Evolutionary conservation across 768 basidiomycete species (phyloP), one percentile per base, ranked within the genome.

Genomic region (Lentinula boryana): DNA sequence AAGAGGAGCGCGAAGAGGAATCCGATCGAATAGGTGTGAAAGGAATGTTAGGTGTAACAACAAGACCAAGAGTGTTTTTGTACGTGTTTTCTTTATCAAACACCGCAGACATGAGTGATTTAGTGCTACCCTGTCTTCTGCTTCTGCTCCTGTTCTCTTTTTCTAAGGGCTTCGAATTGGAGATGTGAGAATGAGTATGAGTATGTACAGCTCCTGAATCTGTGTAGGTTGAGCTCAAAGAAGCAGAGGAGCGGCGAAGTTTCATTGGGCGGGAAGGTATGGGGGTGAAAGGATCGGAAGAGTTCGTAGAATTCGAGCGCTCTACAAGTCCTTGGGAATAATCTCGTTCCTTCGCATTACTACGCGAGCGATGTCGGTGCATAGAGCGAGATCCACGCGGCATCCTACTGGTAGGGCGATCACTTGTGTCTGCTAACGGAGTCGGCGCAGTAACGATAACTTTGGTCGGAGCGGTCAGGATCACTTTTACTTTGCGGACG

Each of bases 361-460:
- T 56, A 35, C 40, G 36, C 9, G 55, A 56, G 13, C 55, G 55
- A 27, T n/a, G 55, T 8, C 61, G 67, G 62, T 72, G 74, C 70
- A 23, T 75, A 7, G 69, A 62, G 23, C 78, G 77, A 16, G 82
- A 77, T 2, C 81, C 81, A 32, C 75, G 73, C 48, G 77, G 78
- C 55, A 78, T 72, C 38, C 77, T 75, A 58, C 67, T 73, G 16
- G 72, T 70, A 16, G 70, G 32, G 3, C 38, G 55, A 44, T 63
- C 74, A 54, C 68, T 65, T 36, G 67, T 68, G 60, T 56, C 40
- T 10, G 74, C 72, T 35, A 67, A 68, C 16, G 81, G 81, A 0
- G 81, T 83, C n/a, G 82, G 79, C 7, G 80, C 80, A 4, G 80
- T 84, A 8, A 82, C 76, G 38, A 82, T 81, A 16, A 82, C 80